Evolutionary conservation across 495 filamentous ascomycete genomes (phyloP), one percentile per base, ranked within the genome.

Genomic region (Evernia prunastri): DNA sequence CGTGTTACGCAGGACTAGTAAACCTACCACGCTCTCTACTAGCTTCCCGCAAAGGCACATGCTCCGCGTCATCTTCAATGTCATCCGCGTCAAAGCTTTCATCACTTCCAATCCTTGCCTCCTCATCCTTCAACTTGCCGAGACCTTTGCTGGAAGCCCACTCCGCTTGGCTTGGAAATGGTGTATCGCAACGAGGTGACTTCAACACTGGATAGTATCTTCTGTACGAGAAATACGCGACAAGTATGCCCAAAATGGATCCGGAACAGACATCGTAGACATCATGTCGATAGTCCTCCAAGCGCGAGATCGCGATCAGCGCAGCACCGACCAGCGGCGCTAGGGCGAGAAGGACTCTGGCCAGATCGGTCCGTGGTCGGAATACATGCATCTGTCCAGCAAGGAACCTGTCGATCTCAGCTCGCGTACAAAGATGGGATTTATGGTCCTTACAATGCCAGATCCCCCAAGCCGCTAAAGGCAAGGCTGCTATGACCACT

Each of bases 251-350:
- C 17, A 99, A 78, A 36, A 89, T 64, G 1, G 83, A 86, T 0
- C 94, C 94, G 20, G 78, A 78, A 31, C 84, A 88, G 25, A 99
- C 95, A 77, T 99, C 94, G 58, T 87, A 96, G 7, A 95, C 89
- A 72, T 97, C 95, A 68, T 99, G 94, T 33, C 94, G 77, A 72
- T 99, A 99, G 72, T 99, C 94, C 71, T 96, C 87, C 58, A 90
- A 86, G 10, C 94, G 82, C n/a, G 88, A 93, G 54, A 96, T 90
- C 3, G 92, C 92, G 66, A 97, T 91, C 79, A 97, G 74, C 6
- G 87, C 78, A 9, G 95, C 95, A 33, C 88, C 91, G 2, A 97
- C 68, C 3, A 96, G 69, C 6, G 95, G 95, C 17, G 78, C 73
- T 0, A 86, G 70, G 42, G 85, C 85, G 25, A 91, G n/a, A 11